Evolutionary conservation across 2,329 filamentous ascomycete species (phyloP).

Genomic region (Neonectria coccinea): DNA sequence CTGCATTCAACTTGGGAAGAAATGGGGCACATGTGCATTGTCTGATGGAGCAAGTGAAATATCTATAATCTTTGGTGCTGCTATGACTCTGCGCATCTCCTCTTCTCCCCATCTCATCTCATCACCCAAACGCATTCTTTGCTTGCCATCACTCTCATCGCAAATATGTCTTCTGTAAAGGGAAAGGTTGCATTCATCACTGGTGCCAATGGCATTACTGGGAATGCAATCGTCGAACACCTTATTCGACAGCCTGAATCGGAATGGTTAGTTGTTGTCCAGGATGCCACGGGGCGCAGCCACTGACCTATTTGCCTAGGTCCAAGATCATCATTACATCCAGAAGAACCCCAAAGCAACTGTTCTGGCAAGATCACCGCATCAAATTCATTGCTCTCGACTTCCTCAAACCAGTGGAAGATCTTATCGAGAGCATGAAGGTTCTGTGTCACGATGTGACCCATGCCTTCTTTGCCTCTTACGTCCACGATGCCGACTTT

Average conservation of each 20-base stretch:
- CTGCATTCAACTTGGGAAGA: not conserved
- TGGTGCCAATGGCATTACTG: constrained; percentile 36
- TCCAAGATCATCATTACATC: constrained; percentile 40
- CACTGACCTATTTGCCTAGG: constrained; percentile 12
- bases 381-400: constrained; percentile 34
- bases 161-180: constrained; percentile 15
- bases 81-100: not conserved
- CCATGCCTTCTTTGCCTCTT: constrained; percentile 35
- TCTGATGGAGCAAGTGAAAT: not conserved
- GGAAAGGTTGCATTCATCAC: constrained; percentile 36
- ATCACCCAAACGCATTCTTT: not conserved
- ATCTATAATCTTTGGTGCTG: not conserved
- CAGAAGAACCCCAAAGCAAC: constrained; percentile 23
- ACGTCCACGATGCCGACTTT: constrained; percentile 35
- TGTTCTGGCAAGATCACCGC: constrained; percentile 33
- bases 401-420: constrained; percentile 33
- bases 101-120: not conserved
- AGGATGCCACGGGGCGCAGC: not conserved
- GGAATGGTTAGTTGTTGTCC: constrained; percentile 25
- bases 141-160: not conserved
- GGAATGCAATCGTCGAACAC: constrained; percentile 36
- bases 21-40: not conserved
- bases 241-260: constrained; percentile 33
- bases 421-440: constrained; percentile 32
- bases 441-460: constrained; percentile 33